Evolutionary conservation across 768 basidiomycete species (phyloP), one percentile per base, ranked within the genome.

Genomic region (Strobilomyces confusus): DNA sequence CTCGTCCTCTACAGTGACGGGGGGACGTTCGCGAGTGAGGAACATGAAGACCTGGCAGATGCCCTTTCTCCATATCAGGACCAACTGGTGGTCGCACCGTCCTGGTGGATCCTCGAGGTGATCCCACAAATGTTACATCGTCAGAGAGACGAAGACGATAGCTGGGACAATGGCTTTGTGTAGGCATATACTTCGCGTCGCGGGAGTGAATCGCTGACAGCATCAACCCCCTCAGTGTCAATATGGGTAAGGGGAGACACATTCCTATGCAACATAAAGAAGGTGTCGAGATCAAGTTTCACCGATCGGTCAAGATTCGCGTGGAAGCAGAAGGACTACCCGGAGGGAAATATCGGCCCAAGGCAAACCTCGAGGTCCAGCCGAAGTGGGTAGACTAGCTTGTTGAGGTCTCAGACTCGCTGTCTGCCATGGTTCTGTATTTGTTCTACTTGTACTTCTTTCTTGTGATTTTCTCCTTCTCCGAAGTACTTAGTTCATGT

Each of bases 61-160:
- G 80, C 81, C 5, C 49, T 84, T 14, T 71, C 72, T 48, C 72
- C 69, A 0, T 63, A 75, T 5, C 80, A 81, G 52, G 87, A 89
- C 66, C 77, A 86, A 70, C 75, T 89, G 29, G 23, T 1, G 7
- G 8, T 34, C 11, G 57, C 65, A 17, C 59, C 59, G 44, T 49
- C 44, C 0, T 89, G 87, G 88, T 89, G 88, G 87, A 57, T 82
- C 19, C 68, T 90, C 32, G 87, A 90, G 65, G 49, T 74, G 25
- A 40, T 82, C 14, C 83, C 81, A 1, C 70, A 66, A 55, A 57
- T 41, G 44, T 19, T 60, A 49, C 66, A 52, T 32, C 69, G 56
- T 53, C 70, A 72, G 42, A 51, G 57, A 19, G 62, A 68, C 38
- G 46, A 61, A 3, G 60, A 66, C 22, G 38, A 59, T 23, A 9